Evolutionary conservation across 1,284 basidiomycete genomes (phyloP).

Genomic region (Ustanciosporium gigantosporum): DNA sequence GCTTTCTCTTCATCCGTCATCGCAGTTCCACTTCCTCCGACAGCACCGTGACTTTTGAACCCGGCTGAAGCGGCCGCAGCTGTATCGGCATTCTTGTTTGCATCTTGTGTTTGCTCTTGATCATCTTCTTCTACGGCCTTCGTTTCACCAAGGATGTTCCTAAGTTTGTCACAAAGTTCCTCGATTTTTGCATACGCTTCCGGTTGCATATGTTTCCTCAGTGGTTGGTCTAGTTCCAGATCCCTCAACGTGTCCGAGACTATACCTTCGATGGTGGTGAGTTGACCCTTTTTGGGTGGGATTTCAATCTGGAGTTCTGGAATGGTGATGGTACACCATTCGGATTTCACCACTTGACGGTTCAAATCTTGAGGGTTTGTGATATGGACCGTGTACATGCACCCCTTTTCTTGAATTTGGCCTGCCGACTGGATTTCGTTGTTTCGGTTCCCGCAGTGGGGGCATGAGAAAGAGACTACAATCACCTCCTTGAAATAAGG

Average conservation of each 20-base stretch:
- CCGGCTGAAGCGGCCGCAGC: slow-evolving; percentile 2
- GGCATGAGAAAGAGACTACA: slow-evolving; percentile 92
- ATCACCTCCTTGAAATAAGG: slow-evolving; percentile 96
- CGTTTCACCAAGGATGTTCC: slow-evolving; percentile 72
- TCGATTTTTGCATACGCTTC: slow-evolving; percentile 79
- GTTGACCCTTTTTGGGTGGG: slow-evolving; percentile 79
- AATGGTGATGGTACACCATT: slow-evolving; percentile 77
- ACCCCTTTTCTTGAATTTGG: slow-evolving; percentile 70
- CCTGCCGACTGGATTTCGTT: slow-evolving; percentile 95
- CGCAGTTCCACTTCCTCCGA: slow-evolving; percentile 14
- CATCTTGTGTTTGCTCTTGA: slow-evolving; percentile 60
- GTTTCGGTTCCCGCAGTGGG: slow-evolving; percentile 85
- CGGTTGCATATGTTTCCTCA: slow-evolving; percentile 81
- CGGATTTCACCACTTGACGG: slow-evolving; percentile 90
- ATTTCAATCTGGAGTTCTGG: slow-evolving; percentile 91
- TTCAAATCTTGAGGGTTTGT: slow-evolving; percentile 76
- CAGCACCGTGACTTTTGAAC: slow-evolving; percentile 26
- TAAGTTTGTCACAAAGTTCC: slow-evolving; percentile 71
- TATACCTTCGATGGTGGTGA: slow-evolving; percentile 94
- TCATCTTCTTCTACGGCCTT: slow-evolving; percentile 49
- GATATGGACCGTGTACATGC: slow-evolving; percentile 78
- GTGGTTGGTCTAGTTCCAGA: slow-evolving; percentile 79
- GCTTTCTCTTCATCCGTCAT: slow-evolving; percentile 29
- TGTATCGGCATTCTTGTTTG: slow-evolving; percentile 50
- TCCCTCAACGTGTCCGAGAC: slow-evolving; percentile 83